Evolutionary conservation across 495 filamentous ascomycete species (phyloP), one percentile per base, ranked within the genome.

Genomic region (Terfezia claveryi): DNA sequence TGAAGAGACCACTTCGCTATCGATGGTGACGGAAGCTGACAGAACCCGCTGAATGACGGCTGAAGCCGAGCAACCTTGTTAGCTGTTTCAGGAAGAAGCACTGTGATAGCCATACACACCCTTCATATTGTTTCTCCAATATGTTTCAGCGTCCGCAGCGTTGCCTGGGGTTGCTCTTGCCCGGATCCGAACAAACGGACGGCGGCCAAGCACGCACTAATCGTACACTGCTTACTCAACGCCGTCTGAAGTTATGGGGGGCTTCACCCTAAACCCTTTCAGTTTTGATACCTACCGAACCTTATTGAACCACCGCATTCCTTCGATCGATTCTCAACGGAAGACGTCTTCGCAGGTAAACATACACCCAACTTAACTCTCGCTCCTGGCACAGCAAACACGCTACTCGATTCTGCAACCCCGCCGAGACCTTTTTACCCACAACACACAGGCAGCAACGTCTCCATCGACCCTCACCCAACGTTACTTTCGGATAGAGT

Each of bases 11-110:
- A 94, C 67, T 62, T 92, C 73, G 56, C 82, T 80, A 64, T 96
- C 88, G n/a, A 99, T 87, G 10, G 85, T 92, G 63, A 99, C 92
- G n/a, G 92, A 94, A 54, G 92, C 92, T 17, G 91, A 96, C 53
- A 89, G 81, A 55, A 96, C 92, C 55, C 92, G 75, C 69, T 99
- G 92, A 36, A 99, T 74, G 56, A 99, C 86, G 51, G 87, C 91
- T 98, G 63, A 46, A 41, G 59, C 27, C 27, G 27, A 38, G 57
- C 41, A 49, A 58, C 16, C 41, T 38, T 51, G 41, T 59, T 54
- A 56, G 41, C 49, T 32, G 7, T 32, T 7, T 32, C 7, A 32
- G 27, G 27, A 32, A 51, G 51, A 23, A 36, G 37, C 20, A 54
- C 20, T 23, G 11, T 23, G 57, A 52, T 27, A 10, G 10, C 38